Base-by-base conservation (phyloP, 2,329 filamentous ascomycete genomes). In the Fusarium sublunatum region DNA sequence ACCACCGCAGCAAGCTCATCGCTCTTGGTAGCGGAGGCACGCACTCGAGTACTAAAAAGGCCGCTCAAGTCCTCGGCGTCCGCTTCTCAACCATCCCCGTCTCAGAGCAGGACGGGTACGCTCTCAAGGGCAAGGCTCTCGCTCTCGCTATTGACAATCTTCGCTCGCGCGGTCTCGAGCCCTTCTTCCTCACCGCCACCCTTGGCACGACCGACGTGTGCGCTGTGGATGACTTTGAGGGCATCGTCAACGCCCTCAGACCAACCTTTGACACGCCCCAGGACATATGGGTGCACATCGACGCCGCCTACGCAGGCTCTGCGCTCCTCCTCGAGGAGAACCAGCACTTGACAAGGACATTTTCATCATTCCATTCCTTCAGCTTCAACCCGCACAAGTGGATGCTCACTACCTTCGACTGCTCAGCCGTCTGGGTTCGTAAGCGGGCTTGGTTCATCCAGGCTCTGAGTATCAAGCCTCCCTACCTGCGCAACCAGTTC, bases 381-480 rank as follows among this genome's bases (percentile, higher is more conserved):
- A 89, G 97, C 77, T 87, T 94, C 81, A 98, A 97, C 81, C 91
- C 97, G 86, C 93, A 97, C 83, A 98, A 98, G 81, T 97, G 94
- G 94, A 83, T 97, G 43, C 87, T 97, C 15, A 93, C 92, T 54
- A 97, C 96, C 77, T 97, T 97, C 71, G 94, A 98, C 75, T 85
- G 82, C 70, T 92, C 90, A 51, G 90, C 90, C 65, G 83, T 97
- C 41, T 98, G 87, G 78, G 88, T 97, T 44, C 88, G 89, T 62
- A 84, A 88, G 70, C 86, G 93, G 13, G 79, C 82, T 51, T 88
- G 93, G 77, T 85, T 98, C n/a, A 92, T 90, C 39, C 84, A 89
- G 60, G 91, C 93, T 1, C 84, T 97, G 38, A 88, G 86, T 72
- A 90, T 95, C 73, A 89, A 89, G 13, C 91, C 91, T 0, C 84